phyloP scores from a whole-genome alignment of 2,329 filamentous ascomycete species.

The Stagonosporopsis vannaccii region DNA sequence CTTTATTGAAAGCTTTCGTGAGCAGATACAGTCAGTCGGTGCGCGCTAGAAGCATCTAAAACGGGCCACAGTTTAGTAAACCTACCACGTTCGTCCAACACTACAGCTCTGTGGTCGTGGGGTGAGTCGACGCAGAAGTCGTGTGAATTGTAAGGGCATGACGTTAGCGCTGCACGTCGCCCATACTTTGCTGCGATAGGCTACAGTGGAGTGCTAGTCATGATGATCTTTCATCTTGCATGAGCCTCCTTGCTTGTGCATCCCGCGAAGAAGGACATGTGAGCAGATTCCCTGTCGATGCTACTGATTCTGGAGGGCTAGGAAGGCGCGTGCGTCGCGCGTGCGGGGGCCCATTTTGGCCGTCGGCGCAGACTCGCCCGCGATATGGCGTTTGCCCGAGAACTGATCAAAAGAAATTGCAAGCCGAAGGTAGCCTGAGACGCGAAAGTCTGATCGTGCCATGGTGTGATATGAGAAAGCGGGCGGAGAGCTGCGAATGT shows the following conservation, averaged over 20 bases:
- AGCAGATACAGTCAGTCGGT: slow-evolving; percentile 22
- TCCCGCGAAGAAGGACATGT: slow-evolving; percentile 10
- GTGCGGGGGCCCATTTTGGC: slow-evolving; percentile 28
- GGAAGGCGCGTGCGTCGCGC: slow-evolving; percentile 31
- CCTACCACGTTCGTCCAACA: slow-evolving; percentile 36
- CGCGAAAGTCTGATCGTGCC: slow-evolving; percentile 14
- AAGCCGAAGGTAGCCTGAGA: slow-evolving; percentile 44
- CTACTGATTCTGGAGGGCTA: slow-evolving; percentile 23
- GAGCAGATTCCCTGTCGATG: slow-evolving; percentile 12
- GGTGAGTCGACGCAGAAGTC: slow-evolving; percentile 22
- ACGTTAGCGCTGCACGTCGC: slow-evolving; percentile 25
- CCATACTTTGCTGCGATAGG: slow-evolving; percentile 24
- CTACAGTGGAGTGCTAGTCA: slow-evolving; percentile 5
- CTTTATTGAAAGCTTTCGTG: slow-evolving; percentile 22
- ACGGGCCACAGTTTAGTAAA: slow-evolving; percentile 28
- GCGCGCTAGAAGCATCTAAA: slow-evolving; percentile 26
- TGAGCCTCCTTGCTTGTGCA: slow-evolving; percentile 21
- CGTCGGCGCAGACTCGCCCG: slow-evolving; percentile 12
- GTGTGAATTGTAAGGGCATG: slow-evolving; percentile 27
- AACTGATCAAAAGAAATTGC: slow-evolving; percentile 12
- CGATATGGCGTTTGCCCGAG: background rate
- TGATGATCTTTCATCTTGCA: slow-evolving; percentile 20
- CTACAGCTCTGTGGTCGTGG: slow-evolving; percentile 35
- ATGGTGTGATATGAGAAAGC: slow-evolving; percentile 30
- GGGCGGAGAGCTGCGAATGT: slow-evolving; percentile 21